Evolutionary conservation across 371 early-diverging fungal genomes (phyloP), one percentile per base, ranked within the genome.

Genomic region (Lichtheimia corymbifera): DNA sequence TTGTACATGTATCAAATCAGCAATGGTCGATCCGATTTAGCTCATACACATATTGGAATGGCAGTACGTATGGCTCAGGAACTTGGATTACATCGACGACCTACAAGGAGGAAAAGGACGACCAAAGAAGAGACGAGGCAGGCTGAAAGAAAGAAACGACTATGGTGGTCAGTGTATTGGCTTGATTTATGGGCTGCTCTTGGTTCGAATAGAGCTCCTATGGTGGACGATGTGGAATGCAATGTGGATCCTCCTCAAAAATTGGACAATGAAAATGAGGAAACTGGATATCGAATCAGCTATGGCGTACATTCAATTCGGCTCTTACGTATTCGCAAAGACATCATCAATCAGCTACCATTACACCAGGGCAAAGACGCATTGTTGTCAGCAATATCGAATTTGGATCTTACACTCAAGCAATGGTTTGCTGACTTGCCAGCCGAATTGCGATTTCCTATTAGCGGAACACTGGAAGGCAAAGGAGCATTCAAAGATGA

Each of bases 31-130:
- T 79, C 86, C 2, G 78, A 80, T 55, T 61, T 83, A 47, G 81
- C 84, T 14, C 83, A 83, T 63, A 73, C 83, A 27, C 84, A 86
- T 40, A 83, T 81, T 52, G 84, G 86, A 20, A 65, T 86, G 50
- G 86, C 84, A 0, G 83, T 84, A 42, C 81, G 86, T 13, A 86
- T 86, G 86, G 86, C 86, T 2, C 86, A 86, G 62, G 86, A 84
- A 65, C 72, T 86, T 28, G 83, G 83, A 51, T 77, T 82, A 14
- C 83, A 86, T 62, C 78, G 81, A 49, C 79, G 35, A 35, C 35
- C 35, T 9, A 35, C 35, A 35, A 35, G 35, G 9, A 35, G 35
- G 35, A 35, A 79, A 59, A 72, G 72, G 13, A 73, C 78, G 73
- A 71, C 79, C 11, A 70, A 73, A 47, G 80, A 82, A 56, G n/a